Percentiles rank a stretch among this genome's conserved stretches.
Evolutionary conservation across 257 asterid genomes (phyloP).

Genomic region (Fraxinus cuspidata): DNA sequence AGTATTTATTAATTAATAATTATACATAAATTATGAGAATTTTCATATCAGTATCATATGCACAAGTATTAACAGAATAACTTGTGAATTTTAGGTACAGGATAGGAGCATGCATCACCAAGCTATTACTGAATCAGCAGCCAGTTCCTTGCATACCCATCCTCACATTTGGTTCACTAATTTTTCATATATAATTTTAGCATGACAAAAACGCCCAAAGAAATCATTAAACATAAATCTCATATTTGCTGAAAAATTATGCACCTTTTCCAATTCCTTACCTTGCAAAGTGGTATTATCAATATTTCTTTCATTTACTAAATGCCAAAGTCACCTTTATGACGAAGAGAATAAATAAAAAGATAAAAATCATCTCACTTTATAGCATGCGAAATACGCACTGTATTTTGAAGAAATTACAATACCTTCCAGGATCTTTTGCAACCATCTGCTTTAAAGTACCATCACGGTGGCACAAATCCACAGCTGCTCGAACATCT

Average conservation of each 20-base stretch:
- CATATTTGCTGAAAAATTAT: not conserved
- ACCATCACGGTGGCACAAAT: conserved; percentile 99
- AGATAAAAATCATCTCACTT: not conserved
- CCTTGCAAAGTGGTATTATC: not conserved
- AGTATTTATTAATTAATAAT: not conserved
- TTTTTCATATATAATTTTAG: not conserved
- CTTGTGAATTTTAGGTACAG: not conserved
- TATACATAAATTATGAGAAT: not conserved
- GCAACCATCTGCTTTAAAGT: conserved; percentile 97
- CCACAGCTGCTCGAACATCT: conserved; percentile 70
- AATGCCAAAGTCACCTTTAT: not conserved
- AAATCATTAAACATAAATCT: not conserved
- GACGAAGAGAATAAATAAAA: not conserved
- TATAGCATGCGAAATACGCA: not conserved
- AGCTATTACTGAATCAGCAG: not conserved
- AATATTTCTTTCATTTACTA: not conserved
- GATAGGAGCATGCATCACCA: not conserved
- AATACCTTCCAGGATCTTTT: conserved; percentile 80
- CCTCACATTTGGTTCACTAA: not conserved
- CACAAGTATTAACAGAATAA: not conserved
- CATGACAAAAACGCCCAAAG: not conserved
- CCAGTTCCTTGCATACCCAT: not conserved
- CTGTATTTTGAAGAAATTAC: conserved; percentile 21
- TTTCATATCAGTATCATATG: not conserved
- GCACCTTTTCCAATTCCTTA: not conserved